Evolutionary conservation across 306 rosid genomes (phyloP).

Genomic region (Begonia masoniana): DNA sequence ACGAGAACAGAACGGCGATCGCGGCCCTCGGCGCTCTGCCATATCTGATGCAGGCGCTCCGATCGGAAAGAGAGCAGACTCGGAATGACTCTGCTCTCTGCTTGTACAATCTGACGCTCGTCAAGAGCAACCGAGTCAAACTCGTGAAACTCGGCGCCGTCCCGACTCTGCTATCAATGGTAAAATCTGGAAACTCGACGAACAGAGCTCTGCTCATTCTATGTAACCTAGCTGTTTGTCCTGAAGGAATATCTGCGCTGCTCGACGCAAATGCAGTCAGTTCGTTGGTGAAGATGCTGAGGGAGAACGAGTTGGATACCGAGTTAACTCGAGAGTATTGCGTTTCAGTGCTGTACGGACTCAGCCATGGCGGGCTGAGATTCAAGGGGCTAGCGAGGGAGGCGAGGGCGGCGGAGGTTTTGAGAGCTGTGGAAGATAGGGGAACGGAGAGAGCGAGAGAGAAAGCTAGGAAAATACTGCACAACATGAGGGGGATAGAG

Average conservation of each 20-base stretch:
- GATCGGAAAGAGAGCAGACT: constrained; percentile 63
- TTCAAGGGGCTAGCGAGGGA: constrained; percentile 77
- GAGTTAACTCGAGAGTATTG: constrained; percentile 77
- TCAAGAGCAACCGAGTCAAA: constrained; percentile 71
- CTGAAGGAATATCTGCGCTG: constrained; percentile 73
- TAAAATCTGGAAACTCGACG: constrained; percentile 27
- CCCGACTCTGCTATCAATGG: constrained; percentile 35
- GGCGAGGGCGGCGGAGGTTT: constrained; percentile 62
- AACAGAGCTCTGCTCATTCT: constrained; percentile 51
- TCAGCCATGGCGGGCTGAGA: constrained; percentile 78
- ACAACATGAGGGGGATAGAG: constrained; percentile 41
- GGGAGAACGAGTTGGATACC: constrained; percentile 37
- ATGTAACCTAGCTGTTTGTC: constrained; percentile 50
- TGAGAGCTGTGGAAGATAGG: constrained; percentile 51
- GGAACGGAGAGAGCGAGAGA: constrained; percentile 80
- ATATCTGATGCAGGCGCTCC: constrained; percentile 61
- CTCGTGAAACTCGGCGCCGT: constrained; percentile 62
- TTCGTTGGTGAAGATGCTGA: constrained; percentile 42
- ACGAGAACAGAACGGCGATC: constrained; percentile 87
- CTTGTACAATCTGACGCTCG: constrained; percentile 54
- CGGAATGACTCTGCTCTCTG: constrained; percentile 77
- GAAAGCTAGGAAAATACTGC: constrained; percentile 62
- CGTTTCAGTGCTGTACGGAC: constrained; percentile 58
- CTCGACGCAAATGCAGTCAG: constrained; percentile 71
- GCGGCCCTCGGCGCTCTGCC: constrained; percentile 76